Percentiles rank a stretch among this genome's conserved stretches.
phyloP scores from a whole-genome alignment of 768 basidiomycete genomes.

The Candolleomyces efflorescens region DNA sequence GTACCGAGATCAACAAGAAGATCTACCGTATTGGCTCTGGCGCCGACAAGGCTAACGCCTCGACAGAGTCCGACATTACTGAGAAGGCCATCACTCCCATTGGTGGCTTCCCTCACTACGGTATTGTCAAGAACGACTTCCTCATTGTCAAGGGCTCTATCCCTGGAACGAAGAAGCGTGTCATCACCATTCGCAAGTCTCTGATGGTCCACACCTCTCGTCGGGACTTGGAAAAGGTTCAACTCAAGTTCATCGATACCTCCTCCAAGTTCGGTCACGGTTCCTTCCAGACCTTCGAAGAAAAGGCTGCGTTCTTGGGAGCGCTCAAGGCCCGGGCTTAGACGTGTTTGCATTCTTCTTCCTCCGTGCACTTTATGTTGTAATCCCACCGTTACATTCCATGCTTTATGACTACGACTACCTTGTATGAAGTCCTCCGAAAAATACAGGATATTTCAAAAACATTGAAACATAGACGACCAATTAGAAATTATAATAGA shows the following conservation, averaged over 20 bases:
- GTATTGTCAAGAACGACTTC: slow-evolving; percentile 98
- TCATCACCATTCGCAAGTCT: slow-evolving; percentile 95
- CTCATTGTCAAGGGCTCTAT: slow-evolving; percentile 94
- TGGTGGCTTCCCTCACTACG: slow-evolving; percentile 99
- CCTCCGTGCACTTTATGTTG: slow-evolving; percentile 36
- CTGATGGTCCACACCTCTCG: slow-evolving; percentile 96
- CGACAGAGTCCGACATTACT: slow-evolving; percentile 93
- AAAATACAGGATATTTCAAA: slow-evolving; percentile 2
- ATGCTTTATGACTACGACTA: slow-evolving; percentile 4
- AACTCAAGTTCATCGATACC: slow-evolving; percentile 98
- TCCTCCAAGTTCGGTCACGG: slow-evolving; percentile 98
- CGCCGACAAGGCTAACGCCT: slow-evolving; percentile 74
- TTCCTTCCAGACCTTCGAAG: slow-evolving; percentile 94
- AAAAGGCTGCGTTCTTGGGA: slow-evolving; percentile 94
- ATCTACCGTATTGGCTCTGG: slow-evolving; percentile 92
- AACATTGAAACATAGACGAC: background rate
- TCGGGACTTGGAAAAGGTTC: slow-evolving; percentile 95
- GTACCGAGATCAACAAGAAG: slow-evolving; percentile 98
- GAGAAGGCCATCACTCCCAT: slow-evolving; percentile 93
- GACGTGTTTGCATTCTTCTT: slow-evolving; percentile 39
- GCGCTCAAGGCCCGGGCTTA: slow-evolving; percentile 81
- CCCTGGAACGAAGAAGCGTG: slow-evolving; percentile 96
- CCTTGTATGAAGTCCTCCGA: background rate
- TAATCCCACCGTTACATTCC: slow-evolving; percentile 15
- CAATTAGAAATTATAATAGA: background rate